Percentiles rank a stretch among this genome's conserved stretches.
These are phyloP conservation scores for Meyerozyma elateridarum DNA, from an alignment of 1,139 yeast genomes.

Conservation along the genomic window DNA sequence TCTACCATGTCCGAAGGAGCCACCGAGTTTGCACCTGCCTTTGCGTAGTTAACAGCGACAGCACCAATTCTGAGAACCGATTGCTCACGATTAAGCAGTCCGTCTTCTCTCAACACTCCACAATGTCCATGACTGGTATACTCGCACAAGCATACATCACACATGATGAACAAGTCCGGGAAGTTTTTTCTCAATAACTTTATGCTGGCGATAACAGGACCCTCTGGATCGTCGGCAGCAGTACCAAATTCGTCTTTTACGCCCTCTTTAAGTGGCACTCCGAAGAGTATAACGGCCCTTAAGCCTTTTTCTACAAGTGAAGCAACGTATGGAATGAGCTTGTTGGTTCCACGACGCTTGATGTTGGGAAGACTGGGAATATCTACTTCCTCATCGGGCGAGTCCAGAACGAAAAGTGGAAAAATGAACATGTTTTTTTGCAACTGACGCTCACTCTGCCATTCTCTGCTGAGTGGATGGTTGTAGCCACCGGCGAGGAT, in stretches of 20 bases:
- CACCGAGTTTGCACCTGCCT: conserved; percentile 91
- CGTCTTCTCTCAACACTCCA: conserved; percentile 85
- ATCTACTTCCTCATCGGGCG: conserved; percentile 69
- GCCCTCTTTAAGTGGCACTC: conserved; percentile 76
- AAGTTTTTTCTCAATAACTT: conserved; percentile 57
- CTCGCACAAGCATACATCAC: conserved; percentile 96
- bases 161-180: conserved; percentile 81
- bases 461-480: conserved; percentile 81
- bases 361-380: conserved; percentile 84
- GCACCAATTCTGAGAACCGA: conserved; percentile 85
- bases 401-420: conserved; percentile 83
- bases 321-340: conserved; percentile 66
- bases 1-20: conserved; percentile 99
- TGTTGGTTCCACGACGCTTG: conserved; percentile 80
- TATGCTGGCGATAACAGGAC: conserved; percentile 85
- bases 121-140: conserved; percentile 97
- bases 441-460: conserved; percentile 86
- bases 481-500: conserved; percentile 90
- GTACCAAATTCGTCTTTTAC: conserved; percentile 79
- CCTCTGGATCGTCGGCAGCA: conserved; percentile 93
- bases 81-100: conserved; percentile 68
- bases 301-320: conserved; percentile 77
- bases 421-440: conserved; percentile 87
- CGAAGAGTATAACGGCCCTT: conserved; percentile 81
- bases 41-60: conserved; percentile 92